Percentiles rank a stretch among this genome's conserved stretches.
phyloP scores from a whole-genome alignment of 2,329 filamentous ascomycete genomes.

The Fusarium chuoi region DNA sequence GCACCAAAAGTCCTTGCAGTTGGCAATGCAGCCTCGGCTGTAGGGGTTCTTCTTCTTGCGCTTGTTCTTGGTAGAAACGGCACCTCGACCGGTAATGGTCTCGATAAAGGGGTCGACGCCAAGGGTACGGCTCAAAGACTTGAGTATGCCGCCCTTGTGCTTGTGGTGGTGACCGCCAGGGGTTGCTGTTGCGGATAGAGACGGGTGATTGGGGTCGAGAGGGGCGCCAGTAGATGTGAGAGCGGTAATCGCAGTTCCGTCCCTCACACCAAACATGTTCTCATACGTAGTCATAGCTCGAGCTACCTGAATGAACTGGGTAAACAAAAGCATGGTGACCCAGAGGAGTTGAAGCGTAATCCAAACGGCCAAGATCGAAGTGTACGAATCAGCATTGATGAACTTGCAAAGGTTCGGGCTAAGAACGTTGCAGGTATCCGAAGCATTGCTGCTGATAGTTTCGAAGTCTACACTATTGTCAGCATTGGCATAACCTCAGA shows the following conservation, averaged over 20 bases:
- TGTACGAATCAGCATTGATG: constrained; percentile 85
- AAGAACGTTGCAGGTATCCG: constrained; percentile 76
- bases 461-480: constrained; percentile 67
- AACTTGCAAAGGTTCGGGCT: constrained; percentile 79
- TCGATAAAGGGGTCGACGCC: constrained; percentile 95
- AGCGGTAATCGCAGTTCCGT: constrained; percentile 71
- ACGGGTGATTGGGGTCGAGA: constrained; percentile 73
- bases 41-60: constrained; percentile 81
- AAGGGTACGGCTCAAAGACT: constrained; percentile 84
- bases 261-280: constrained; percentile 86
- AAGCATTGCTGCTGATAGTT: constrained; percentile 63
- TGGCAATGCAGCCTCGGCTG: constrained; percentile 82
- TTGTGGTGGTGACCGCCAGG: constrained; percentile 59
- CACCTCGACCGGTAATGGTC: constrained; percentile 86
- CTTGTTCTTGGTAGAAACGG: constrained; percentile 66
- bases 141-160: constrained; percentile 73
- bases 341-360: constrained; percentile 85
- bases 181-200: constrained; percentile 63
- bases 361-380: constrained; percentile 83
- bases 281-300: constrained; percentile 96
- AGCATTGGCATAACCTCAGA: not conserved
- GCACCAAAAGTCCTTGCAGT: constrained; percentile 97
- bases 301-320: constrained; percentile 92
- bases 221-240: constrained; percentile 83
- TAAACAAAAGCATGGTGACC: constrained; percentile 96